phyloP scores from a whole-genome alignment of 2,329 filamentous ascomycete species.

The Colletotrichum abscissum region DNA sequence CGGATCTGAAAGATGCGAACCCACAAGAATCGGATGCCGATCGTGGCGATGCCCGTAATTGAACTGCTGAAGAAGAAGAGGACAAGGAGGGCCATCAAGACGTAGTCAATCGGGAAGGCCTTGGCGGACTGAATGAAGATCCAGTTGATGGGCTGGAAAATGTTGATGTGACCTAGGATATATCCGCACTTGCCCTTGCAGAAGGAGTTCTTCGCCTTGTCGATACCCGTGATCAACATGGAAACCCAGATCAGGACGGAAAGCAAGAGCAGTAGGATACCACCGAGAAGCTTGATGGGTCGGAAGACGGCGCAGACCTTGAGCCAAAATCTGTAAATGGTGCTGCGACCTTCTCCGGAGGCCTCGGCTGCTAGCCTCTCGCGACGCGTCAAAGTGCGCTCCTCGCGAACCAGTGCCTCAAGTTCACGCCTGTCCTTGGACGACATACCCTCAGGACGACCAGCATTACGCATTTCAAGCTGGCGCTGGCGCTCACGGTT shows the following conservation, averaged over 20 bases:
- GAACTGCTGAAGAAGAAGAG: slow-evolving; percentile 91
- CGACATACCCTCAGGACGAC: slow-evolving; percentile 79
- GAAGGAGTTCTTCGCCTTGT: slow-evolving; percentile 95
- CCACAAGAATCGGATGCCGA: slow-evolving; percentile 98
- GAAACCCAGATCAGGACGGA: slow-evolving; percentile 84
- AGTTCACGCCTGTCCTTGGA: slow-evolving; percentile 90
- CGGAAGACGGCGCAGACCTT: slow-evolving; percentile 86
- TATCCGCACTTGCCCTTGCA: slow-evolving; percentile 94
- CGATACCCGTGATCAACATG: slow-evolving; percentile 95
- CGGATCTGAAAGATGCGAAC: slow-evolving; percentile 91
- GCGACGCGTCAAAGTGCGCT: slow-evolving; percentile 89
- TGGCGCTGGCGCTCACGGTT: slow-evolving; percentile 94
- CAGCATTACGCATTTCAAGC: slow-evolving; percentile 85
- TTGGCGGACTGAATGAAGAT: slow-evolving; percentile 83
- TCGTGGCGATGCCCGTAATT: slow-evolving; percentile 84
- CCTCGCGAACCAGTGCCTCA: slow-evolving; percentile 87
- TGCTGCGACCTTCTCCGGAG: slow-evolving; percentile 79
- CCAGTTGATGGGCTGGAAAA: slow-evolving; percentile 97
- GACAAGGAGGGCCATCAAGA: slow-evolving; percentile 86
- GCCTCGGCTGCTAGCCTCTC: slow-evolving; percentile 88
- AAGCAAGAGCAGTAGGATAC: slow-evolving; percentile 80
- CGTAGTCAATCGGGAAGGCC: slow-evolving; percentile 91
- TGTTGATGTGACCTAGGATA: slow-evolving; percentile 85
- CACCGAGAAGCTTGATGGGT: slow-evolving; percentile 88
- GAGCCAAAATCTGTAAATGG: slow-evolving; percentile 79